A percentile compares a stretch with the other conserved stretches of the same genome.
These are phyloP conservation scores for Rhodocollybia butyracea DNA, from an alignment of 768 basidiomycete species.

Conservation along the genomic window DNA sequence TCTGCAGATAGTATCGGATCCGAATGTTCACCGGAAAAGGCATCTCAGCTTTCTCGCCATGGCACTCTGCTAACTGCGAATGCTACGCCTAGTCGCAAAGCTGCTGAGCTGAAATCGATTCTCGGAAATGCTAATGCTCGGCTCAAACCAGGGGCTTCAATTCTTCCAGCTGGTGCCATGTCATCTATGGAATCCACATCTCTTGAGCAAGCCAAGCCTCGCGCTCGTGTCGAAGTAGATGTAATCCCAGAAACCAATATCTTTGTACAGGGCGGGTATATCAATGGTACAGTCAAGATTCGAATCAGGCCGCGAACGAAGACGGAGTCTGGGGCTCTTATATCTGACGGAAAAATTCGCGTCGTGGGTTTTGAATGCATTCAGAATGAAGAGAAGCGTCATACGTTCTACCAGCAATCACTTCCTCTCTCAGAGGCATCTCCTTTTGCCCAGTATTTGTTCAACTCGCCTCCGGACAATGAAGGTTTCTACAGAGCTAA, in stretches of 20 bases:
- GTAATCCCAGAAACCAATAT: conserved; percentile 72
- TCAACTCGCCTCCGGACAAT: conserved; percentile 41
- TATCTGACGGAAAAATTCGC: conserved; percentile 76
- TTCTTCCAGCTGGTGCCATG: conserved; percentile 28
- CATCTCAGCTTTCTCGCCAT: conserved; percentile 35
- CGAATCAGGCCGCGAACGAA: conserved; percentile 52
- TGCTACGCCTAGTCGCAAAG: conserved; percentile 45
- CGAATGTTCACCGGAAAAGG: conserved; percentile 3
- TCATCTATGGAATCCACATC: conserved; percentile 28
- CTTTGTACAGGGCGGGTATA: conserved; percentile 74
- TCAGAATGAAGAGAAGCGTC: conserved; percentile 50
- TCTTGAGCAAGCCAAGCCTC: conserved; percentile 70
- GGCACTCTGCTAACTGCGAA: conserved; percentile 54
- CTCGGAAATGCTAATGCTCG: conserved; percentile 60
- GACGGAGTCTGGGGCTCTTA: conserved; percentile 54
- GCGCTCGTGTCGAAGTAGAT: conserved; percentile 79
- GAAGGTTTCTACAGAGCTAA: conserved; percentile 63
- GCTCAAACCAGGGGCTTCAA: conserved; percentile 49
- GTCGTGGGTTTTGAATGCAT: conserved; percentile 84
- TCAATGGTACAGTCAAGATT: conserved; percentile 70
- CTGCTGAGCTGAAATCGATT: conserved; percentile 56
- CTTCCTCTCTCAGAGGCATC: conserved; percentile 47
- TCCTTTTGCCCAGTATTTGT: conserved; percentile 41
- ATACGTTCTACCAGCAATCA: conserved; percentile 82
- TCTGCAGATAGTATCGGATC: not conserved